A percentile compares a stretch with the other conserved stretches of the same genome.
These are phyloP conservation scores for Conidiobolus incongruus DNA, from an alignment of 371 early-diverging fungal genomes.

Conservation along the genomic window DNA sequence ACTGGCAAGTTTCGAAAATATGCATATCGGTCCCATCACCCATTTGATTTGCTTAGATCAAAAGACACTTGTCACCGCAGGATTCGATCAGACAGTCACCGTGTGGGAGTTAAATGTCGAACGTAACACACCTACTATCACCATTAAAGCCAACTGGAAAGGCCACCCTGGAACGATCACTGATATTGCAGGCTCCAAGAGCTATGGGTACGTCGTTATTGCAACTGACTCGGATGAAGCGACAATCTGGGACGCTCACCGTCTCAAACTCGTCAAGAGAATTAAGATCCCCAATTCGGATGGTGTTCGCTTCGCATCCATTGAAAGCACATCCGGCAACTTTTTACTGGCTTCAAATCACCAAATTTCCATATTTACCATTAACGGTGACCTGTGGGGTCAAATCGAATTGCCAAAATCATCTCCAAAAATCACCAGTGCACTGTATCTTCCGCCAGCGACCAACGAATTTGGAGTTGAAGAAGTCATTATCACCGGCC, in stretches of 20 bases:
- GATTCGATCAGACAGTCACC: slow-evolving; percentile 44
- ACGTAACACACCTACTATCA: slow-evolving; percentile 19
- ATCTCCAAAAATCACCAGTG: slow-evolving; percentile 27
- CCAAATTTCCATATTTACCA: slow-evolving; percentile 31
- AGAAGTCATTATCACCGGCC: slow-evolving; percentile 31
- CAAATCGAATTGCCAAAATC: slow-evolving; percentile 24
- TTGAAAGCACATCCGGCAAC: slow-evolving; percentile 22
- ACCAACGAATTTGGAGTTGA: slow-evolving; percentile 14
- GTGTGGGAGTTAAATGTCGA: slow-evolving; percentile 27
- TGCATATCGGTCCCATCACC: slow-evolving; percentile 44
- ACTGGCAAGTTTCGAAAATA: slow-evolving; percentile 37
- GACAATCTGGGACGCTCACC: neutral
- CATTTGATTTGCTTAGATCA: slow-evolving; percentile 35
- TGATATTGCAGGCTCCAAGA: slow-evolving; percentile 31
- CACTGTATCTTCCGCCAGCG: slow-evolving; percentile 29
- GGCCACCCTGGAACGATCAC: slow-evolving; percentile 38
- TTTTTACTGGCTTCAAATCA: slow-evolving; percentile 40
- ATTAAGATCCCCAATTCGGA: neutral
- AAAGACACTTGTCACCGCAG: slow-evolving; percentile 44
- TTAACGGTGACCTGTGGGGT: slow-evolving; percentile 45
- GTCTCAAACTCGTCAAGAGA: neutral
- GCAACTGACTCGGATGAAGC: neutral
- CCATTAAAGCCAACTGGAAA: slow-evolving; percentile 26
- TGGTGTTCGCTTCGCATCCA: neutral
- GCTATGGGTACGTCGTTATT: slow-evolving; percentile 11